Evolutionary conservation across 768 basidiomycete species (phyloP).

Genomic region (Amanita muscaria): DNA sequence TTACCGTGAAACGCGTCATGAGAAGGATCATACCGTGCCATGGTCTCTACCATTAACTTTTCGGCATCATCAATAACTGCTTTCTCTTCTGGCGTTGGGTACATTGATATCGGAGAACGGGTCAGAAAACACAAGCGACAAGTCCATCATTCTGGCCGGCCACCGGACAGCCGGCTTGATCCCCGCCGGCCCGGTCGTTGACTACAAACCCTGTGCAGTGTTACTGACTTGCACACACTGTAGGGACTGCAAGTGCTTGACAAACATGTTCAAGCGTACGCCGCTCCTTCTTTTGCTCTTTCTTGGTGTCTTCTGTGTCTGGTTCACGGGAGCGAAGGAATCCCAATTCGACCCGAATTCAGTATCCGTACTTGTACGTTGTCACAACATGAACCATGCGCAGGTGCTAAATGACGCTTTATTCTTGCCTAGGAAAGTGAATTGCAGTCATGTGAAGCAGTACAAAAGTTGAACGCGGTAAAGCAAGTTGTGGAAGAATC

Average conservation of each 20-base stretch:
- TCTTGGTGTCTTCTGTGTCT: conserved; percentile 25
- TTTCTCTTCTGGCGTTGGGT: conserved; percentile 46
- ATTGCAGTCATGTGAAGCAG: conserved; percentile 29
- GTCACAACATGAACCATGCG: conserved; percentile 1
- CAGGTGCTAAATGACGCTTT: not conserved
- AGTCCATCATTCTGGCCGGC: too few species aligned
- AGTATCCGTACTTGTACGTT: conserved; percentile 19
- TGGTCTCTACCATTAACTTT: conserved; percentile 59
- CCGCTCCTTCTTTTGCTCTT: conserved; percentile 26
- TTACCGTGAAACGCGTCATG: conserved; percentile 75
- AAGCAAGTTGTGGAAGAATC: conserved; percentile 53
- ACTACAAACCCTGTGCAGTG: not conserved
- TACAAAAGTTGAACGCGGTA: conserved; percentile 43
- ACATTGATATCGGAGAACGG: conserved; percentile 25
- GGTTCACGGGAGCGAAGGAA: not conserved
- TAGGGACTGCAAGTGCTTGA: conserved; percentile 1
- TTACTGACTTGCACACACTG: not conserved
- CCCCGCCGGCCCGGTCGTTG: not conserved
- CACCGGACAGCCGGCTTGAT: too few species aligned
- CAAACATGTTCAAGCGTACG: conserved; percentile 21
- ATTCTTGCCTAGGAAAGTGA: conserved; percentile 27
- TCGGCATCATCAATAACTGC: conserved; percentile 50
- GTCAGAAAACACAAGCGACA: too few species aligned
- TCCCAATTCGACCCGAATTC: conserved; percentile 7
- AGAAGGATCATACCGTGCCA: conserved; percentile 73